Percentiles rank a stretch among this genome's conserved stretches.
These are phyloP conservation scores for Gymnopilus junonius DNA, from an alignment of 768 basidiomycete genomes.

Conservation along the genomic window DNA sequence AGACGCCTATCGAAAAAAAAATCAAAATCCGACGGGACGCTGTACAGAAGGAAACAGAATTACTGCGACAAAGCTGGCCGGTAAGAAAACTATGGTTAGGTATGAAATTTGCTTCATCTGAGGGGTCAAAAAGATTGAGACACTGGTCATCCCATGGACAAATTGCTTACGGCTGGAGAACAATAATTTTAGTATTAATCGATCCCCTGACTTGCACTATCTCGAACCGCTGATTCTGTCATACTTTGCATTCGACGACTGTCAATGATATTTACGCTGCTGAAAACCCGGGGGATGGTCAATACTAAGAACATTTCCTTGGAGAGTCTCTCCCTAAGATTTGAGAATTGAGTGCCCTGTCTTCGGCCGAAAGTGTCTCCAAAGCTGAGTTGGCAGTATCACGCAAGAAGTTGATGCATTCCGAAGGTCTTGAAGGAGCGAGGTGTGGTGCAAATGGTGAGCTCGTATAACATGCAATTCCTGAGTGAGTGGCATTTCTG, in stretches of 20 bases:
- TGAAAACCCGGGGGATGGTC: constrained; percentile 41
- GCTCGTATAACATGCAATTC: constrained; percentile 60
- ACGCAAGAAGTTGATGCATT: constrained; percentile 53
- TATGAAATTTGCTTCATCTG: constrained; percentile 53
- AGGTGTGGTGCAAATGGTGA: constrained; percentile 56
- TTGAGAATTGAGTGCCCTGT: constrained; percentile 21
- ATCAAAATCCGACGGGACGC: not conserved
- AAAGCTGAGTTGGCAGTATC: constrained; percentile 56
- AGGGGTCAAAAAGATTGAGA: not conserved
- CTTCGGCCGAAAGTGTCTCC: constrained; percentile 29
- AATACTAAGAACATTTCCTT: constrained; percentile 35
- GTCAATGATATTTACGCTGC: constrained; percentile 49
- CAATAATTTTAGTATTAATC: not conserved
- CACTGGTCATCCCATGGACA: not conserved
- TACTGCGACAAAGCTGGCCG: constrained; percentile 47
- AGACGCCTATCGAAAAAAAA: constrained; percentile 31
- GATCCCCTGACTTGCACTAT: constrained; percentile 28
- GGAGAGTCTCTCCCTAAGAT: constrained; percentile 50
- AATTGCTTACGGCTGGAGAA: constrained; percentile 11
- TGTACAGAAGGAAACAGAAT: constrained; percentile 4
- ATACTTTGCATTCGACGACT: constrained; percentile 47
- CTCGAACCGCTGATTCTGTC: constrained; percentile 39
- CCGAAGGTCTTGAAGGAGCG: constrained; percentile 56
- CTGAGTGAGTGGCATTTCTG: constrained; percentile 43
- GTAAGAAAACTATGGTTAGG: constrained; percentile 58